Conservation (phyloP, 164 flowering plant genomes). For the Malania oleifera region DNA sequence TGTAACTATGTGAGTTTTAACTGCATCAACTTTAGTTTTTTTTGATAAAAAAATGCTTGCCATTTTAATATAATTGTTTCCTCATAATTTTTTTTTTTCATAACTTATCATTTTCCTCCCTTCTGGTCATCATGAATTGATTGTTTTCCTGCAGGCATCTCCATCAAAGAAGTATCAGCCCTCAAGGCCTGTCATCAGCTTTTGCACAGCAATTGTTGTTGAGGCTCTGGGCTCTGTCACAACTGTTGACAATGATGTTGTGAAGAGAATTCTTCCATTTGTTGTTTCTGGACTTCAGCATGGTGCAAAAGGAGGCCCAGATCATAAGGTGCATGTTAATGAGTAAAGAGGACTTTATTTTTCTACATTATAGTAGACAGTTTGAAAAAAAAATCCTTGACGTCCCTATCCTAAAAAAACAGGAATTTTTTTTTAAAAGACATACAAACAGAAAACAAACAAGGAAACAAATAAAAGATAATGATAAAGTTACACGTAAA, state of each 20-base stretch:
- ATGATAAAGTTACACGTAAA: too few relatives aligned
- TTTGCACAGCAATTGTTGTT: slow-evolving; percentile 73
- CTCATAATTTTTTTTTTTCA: neutral
- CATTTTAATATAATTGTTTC: neutral
- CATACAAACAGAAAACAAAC: too few relatives aligned
- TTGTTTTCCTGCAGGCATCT: slow-evolving; percentile 42
- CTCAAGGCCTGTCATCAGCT: slow-evolving; percentile 48
- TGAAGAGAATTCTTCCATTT: slow-evolving; percentile 64
- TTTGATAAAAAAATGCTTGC: neutral
- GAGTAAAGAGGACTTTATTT: neutral
- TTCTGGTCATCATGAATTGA: neutral
- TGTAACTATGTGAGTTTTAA: slow-evolving; percentile 63
- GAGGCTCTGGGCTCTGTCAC: slow-evolving; percentile 60
- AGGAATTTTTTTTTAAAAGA: too few relatives aligned
- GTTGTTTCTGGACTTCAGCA: slow-evolving; percentile 54
- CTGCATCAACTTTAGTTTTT: neutral
- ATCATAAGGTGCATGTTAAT: slow-evolving; percentile 75
- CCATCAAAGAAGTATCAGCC: slow-evolving; percentile 55
- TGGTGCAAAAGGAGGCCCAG: slow-evolving; percentile 34
- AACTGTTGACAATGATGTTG: slow-evolving; percentile 42
- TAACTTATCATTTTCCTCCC: neutral
- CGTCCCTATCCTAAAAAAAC: too few relatives aligned
- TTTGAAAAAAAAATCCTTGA: neutral
- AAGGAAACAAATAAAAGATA: too few relatives aligned
- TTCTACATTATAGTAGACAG: too few relatives aligned